Conservation (phyloP, 2,329 filamentous ascomycete species). For the Penicillium italicum region DNA sequence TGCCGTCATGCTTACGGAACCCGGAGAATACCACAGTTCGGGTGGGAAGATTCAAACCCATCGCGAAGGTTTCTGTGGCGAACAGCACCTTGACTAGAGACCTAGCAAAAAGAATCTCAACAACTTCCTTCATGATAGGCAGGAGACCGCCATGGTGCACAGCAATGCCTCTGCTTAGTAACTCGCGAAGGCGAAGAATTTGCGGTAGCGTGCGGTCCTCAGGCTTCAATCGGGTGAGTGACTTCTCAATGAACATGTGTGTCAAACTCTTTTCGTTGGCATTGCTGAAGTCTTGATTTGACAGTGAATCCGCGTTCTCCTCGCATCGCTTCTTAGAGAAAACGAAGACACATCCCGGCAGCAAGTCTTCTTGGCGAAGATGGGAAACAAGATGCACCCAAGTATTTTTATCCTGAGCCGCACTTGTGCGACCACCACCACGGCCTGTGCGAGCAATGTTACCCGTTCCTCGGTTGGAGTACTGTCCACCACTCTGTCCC, state of each 20-base stretch:
- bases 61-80: slow-evolving; percentile 96
- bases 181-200: slow-evolving; percentile 79
- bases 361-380: slow-evolving; percentile 77
- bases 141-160: slow-evolving; percentile 93
- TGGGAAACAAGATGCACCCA: slow-evolving; percentile 96
- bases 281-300: slow-evolving; percentile 92
- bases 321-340: slow-evolving; percentile 98
- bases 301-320: slow-evolving; percentile 91
- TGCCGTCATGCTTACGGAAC: slow-evolving; percentile 92
- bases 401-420: slow-evolving; percentile 89
- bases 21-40: slow-evolving; percentile 97
- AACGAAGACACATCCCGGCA: slow-evolving; percentile 95
- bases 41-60: slow-evolving; percentile 94
- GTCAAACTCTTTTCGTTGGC: slow-evolving; percentile 93
- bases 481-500: slow-evolving; percentile 55
- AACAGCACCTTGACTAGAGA: slow-evolving; percentile 96
- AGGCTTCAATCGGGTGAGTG: slow-evolving; percentile 81
- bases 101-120: slow-evolving; percentile 93
- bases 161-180: slow-evolving; percentile 83
- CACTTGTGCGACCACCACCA: slow-evolving; percentile 79
- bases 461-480: slow-evolving; percentile 60
- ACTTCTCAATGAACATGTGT: slow-evolving; percentile 96
- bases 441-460: slow-evolving; percentile 89
- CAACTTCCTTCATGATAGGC: slow-evolving; percentile 95
- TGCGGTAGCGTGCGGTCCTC: slow-evolving; percentile 90